These are phyloP conservation scores for Hapsidospora chrysogenum DNA, from an alignment of 495 filamentous ascomycete species.

Conservation along the genomic window DNA sequence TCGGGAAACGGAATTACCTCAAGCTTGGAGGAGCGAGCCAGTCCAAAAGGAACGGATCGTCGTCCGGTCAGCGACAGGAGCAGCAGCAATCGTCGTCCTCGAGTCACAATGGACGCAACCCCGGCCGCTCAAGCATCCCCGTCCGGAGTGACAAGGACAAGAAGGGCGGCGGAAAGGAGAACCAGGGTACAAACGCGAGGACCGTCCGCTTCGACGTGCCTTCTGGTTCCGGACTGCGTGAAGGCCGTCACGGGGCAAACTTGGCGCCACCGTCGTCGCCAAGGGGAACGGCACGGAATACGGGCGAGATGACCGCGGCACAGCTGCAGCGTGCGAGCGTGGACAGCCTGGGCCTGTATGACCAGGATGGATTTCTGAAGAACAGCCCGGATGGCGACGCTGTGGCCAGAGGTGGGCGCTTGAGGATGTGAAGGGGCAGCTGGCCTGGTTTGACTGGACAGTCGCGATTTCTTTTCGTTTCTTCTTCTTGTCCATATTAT, in stretches of 20 bases:
- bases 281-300: too few species aligned
- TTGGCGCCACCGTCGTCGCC: not conserved
- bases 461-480: not conserved
- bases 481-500: too few species aligned
- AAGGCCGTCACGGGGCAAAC: too few species aligned
- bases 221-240: too few species aligned
- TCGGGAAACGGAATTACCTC: conserved; percentile 13
- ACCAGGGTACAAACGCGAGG: too few species aligned
- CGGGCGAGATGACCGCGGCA: too few species aligned
- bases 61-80: not conserved
- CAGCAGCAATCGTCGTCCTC: too few species aligned
- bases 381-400: conserved; percentile 6
- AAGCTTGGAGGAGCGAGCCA: conserved; percentile 6
- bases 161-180: not conserved
- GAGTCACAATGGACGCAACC: too few species aligned
- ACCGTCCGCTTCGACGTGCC: not conserved
- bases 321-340: conserved; percentile 6
- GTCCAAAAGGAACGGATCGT: not conserved
- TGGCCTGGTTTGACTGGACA: too few species aligned
- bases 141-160: not conserved
- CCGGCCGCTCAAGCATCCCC: not conserved
- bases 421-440: not conserved
- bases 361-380: conserved; percentile 26
- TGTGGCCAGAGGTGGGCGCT: not conserved
- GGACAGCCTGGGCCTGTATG: conserved; percentile 19